Evolutionary conservation across 2,329 filamentous ascomycete species (phyloP), one percentile per base, ranked within the genome.

Genomic region (Hymenotorrendiella dingleyae): DNA sequence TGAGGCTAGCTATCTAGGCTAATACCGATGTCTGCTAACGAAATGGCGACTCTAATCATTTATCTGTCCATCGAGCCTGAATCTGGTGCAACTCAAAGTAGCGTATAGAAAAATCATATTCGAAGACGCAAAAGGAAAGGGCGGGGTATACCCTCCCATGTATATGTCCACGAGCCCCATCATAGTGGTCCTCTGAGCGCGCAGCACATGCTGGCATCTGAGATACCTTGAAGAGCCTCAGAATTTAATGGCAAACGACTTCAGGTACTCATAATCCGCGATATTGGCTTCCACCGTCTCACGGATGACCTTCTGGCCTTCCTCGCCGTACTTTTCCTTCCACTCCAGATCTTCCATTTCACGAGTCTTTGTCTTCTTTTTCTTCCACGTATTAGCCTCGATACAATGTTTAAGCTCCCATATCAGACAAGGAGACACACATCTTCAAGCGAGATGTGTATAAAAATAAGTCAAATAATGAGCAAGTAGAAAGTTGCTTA

Each of bases 261-360:
- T 90, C 64, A 93, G 67, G 61, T 90, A 88, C 64, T 91, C 84
- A 62, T 93, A 93, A 60, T 88, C 74, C 38, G 73, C 70, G 36
- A 86, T 67, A 57, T 88, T 90, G 41, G 75, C 80, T 47, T 86
- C 74, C 27, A 90, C 86, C 10, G 76, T 82, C 54, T 80, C 70
- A 47, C 80, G 71, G 58, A 93, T 91, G 35, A 82, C 62, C 60
- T 78, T 80, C 43, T 82, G 80, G 10, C 71, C 84, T 57, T 88
- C 74, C 35, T 80, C 73, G 24, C 86, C 86, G 56, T 76, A 93
- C 65, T 87, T 89, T 52, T 81, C 69, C 22, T 66, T 68, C 86
- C 86, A 93, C 54, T 87, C 81, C 36, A 68, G 67, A 56, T 86
- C 75, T 54, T 89, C 78, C 48, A 78, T 69, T 54, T 86, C 84